phyloP scores from a whole-genome alignment of 1,284 basidiomycete genomes.

The Cutaneotrichosporon mucoides region DNA sequence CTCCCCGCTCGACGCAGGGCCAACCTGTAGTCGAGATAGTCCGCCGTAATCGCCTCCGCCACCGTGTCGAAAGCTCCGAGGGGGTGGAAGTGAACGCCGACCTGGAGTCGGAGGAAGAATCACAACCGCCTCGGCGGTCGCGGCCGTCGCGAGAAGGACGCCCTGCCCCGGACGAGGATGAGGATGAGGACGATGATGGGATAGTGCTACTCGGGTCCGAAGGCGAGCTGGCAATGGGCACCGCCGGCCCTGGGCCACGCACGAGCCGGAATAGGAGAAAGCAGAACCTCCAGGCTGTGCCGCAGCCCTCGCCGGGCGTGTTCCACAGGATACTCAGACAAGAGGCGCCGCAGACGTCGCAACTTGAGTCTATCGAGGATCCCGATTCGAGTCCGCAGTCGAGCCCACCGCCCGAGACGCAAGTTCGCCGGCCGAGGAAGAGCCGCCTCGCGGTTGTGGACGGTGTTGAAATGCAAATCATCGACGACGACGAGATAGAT shows the following conservation, averaged over 20 bases:
- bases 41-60: no score
- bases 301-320: conserved; percentile 13
- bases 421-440: background rate
- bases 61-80: no score
- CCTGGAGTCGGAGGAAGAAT: no score
- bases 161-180: no score
- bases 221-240: background rate
- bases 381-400: conserved; percentile 9
- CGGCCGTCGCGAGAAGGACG: no score
- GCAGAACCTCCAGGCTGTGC: conserved; percentile 12
- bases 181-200: no score
- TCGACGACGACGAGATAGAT: conserved; percentile 9
- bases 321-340: conserved; percentile 9
- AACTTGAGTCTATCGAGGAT: conserved; percentile 7
- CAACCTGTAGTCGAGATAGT: no score
- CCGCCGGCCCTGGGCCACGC: conserved; percentile 13
- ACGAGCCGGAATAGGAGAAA: conserved; percentile 3
- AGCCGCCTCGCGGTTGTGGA: conserved; percentile 10
- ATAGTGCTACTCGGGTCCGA: background rate
- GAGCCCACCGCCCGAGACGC: conserved; percentile 3
- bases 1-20: no score
- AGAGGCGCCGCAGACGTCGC: background rate
- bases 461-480: conserved; percentile 13
- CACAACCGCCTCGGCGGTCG: no score
- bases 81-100: no score